Conservation (phyloP, 2,329 filamentous ascomycete genomes). For the Thielaviopsis populi region DNA sequence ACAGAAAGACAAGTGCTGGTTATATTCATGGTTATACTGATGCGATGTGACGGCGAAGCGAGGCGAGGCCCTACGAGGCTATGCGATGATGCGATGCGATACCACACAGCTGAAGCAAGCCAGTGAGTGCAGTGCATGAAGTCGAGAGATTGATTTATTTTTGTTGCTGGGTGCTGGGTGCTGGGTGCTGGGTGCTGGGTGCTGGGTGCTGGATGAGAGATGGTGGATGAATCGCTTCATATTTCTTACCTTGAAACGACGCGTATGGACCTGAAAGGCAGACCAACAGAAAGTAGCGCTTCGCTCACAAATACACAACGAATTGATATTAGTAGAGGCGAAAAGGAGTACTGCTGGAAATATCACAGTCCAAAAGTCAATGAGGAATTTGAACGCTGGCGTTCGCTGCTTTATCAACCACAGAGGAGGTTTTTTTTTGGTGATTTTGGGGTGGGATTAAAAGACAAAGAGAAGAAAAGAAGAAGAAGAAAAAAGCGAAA, state of each 20-base stretch:
- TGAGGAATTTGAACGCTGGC: constrained; percentile 1
- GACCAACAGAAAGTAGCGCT: constrained; percentile 15
- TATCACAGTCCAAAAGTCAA: constrained; percentile 12
- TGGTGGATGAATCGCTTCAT: not conserved
- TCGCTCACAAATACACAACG: constrained; percentile 14
- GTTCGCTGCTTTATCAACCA: constrained; percentile 9
- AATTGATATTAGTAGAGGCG: constrained; percentile 8
- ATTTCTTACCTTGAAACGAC: constrained; percentile 9
- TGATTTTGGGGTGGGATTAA: constrained; percentile 1
- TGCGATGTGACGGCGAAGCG: too few species aligned
- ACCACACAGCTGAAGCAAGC: not conserved
- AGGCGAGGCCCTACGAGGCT: too few species aligned
- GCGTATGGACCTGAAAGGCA: constrained; percentile 15
- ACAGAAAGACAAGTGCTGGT: not conserved
- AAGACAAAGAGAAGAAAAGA: not conserved
- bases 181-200: not conserved
- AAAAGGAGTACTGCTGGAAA: constrained; percentile 12
- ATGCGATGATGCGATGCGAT: not conserved
- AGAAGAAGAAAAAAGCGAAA: not conserved
- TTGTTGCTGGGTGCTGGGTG: not conserved
- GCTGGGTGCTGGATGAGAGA: not conserved
- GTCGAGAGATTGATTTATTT: not conserved
- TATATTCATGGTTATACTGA: too few species aligned
- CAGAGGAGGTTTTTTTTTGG: constrained; percentile 4
- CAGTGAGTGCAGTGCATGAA: not conserved